A percentile compares a stretch with the other conserved stretches of the same genome.
phyloP scores from a whole-genome alignment of 208 protist genomes.

The Trypanosoma vivax region DNA sequence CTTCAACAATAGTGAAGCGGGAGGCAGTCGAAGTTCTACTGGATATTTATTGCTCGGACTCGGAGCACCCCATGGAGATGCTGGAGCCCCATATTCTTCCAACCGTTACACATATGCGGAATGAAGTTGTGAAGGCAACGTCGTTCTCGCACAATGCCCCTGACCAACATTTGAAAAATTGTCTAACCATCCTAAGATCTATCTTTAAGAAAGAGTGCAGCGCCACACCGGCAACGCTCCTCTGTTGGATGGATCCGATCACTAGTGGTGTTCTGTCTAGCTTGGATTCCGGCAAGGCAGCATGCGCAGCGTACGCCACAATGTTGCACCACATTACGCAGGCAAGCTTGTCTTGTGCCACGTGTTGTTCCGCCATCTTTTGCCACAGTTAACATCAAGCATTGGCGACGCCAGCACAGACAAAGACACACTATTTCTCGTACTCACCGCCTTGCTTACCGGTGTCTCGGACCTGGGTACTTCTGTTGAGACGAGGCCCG shows the following conservation, averaged over 20 bases:
- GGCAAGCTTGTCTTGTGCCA: slow-evolving; percentile 11
- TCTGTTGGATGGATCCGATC: slow-evolving; percentile 22
- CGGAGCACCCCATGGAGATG: slow-evolving; percentile 7
- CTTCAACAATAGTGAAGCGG: slow-evolving; percentile 57
- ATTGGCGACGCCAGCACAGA: background rate
- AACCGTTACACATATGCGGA: slow-evolving; percentile 40
- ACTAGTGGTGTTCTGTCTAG: slow-evolving; percentile 20
- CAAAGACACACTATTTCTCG: slow-evolving; percentile 15
- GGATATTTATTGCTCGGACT: slow-evolving; percentile 14
- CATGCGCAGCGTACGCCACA: slow-evolving; percentile 58
- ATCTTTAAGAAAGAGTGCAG: slow-evolving; percentile 14
- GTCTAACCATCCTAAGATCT: slow-evolving; percentile 24
- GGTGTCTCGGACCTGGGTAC: slow-evolving; percentile 17
- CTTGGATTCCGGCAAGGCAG: slow-evolving; percentile 9
- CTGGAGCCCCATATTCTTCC: slow-evolving; percentile 15
- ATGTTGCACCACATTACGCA: slow-evolving; percentile 52
- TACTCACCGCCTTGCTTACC: slow-evolving; percentile 15
- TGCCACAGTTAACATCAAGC: slow-evolving; percentile 12
- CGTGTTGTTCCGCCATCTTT: slow-evolving; percentile 3
- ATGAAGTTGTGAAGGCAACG: slow-evolving; percentile 53
- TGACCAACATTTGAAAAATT: slow-evolving; percentile 23
- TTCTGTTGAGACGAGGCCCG: background rate
- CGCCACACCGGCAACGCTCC: background rate
- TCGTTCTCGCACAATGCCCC: slow-evolving; percentile 24
- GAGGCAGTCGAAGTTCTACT: slow-evolving; percentile 30